phyloP scores from a whole-genome alignment of 495 filamentous ascomycete species.

The Ascodesmis nigricans region DNA sequence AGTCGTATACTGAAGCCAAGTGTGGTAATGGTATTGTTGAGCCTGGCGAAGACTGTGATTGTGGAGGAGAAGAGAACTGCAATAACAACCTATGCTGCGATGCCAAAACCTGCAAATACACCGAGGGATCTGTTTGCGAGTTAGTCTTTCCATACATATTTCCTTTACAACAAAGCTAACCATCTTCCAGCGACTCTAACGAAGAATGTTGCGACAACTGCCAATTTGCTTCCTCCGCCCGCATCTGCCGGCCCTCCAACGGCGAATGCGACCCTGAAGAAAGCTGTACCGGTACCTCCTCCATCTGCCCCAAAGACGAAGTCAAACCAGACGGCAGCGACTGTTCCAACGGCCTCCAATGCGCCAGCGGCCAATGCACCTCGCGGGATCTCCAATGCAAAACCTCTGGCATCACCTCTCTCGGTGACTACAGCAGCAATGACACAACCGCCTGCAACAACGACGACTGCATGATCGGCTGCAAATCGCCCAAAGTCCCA shows the following conservation, averaged over 20 bases:
- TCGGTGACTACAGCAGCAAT: conserved; percentile 47
- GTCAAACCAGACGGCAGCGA: conserved; percentile 49
- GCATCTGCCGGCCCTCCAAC: conserved; percentile 56
- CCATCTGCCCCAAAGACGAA: conserved; percentile 51
- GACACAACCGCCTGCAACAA: conserved; percentile 63
- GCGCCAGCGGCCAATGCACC: conserved; percentile 88
- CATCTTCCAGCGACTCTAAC: conserved; percentile 13
- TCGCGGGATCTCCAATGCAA: conserved; percentile 79
- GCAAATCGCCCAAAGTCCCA: conserved; percentile 43
- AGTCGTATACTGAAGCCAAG: conserved; percentile 64
- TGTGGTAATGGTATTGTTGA: conserved; percentile 98
- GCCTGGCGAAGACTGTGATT: conserved; percentile 84
- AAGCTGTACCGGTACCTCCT: conserved; percentile 48
- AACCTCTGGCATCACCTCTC: too few relatives aligned
- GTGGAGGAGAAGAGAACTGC: conserved; percentile 55
- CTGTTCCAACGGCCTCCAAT: conserved; percentile 36
- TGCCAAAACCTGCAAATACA: conserved; percentile 73
- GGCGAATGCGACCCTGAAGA: conserved; percentile 70
- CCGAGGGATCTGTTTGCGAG: conserved; percentile 47
- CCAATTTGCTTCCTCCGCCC: conserved; percentile 41
- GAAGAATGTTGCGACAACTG: conserved; percentile 62
- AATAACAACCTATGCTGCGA: conserved; percentile 63
- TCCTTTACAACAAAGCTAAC: conserved; percentile 9
- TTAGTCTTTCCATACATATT: conserved; percentile 21
- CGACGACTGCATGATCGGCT: conserved; percentile 51